Base-by-base conservation (phyloP, 768 basidiomycete species). In the Stropharia rugosoannulata region DNA sequence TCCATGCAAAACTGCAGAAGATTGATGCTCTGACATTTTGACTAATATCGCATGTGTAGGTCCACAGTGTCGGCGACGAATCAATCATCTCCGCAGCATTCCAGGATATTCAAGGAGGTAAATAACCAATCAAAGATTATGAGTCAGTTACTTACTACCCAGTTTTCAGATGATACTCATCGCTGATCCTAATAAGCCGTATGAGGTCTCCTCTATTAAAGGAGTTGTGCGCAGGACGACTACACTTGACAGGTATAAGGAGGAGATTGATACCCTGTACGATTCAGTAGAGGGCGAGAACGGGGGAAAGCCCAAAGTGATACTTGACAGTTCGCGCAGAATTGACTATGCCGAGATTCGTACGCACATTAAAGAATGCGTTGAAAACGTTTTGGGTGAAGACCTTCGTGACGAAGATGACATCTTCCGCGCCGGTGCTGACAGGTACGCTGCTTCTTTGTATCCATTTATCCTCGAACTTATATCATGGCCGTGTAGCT, bases 61-160 rank as follows among this genome's bases (percentile, higher is more conserved):
- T 6, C 22, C 13, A 29, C 46, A 9, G n/a, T 55, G 13, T 16
- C 25, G 1, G 37, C 25, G 22, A 45, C 37, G 2, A 55, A 55
- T 25, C 25, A 16, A 3, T 27, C 16, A 1, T 38, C 54, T 4
- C 54, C 54, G 0, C 54, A 55, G 27, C 54, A 55, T 19, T 55
- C 54, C 2, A 25, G 54, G 11, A 48, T 55, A 38, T 55, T 55
- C 39, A 48, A 48, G n/a, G 54, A 55, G 54, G 54, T 55, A 16
- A n/a, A 12, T 7, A 43, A 1, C 37, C 13, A 19, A 13, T 38
- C 12, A 15, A 18, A 11, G 16, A 15, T 18, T 39, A 7, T 27
- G 37, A 29, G 18, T 13, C 10, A 5, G 44, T 27, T n/a, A 42
- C 35, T 18, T 6, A 22, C 22, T 12, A 18, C 37, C 36, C 0